These are phyloP conservation scores for Turritis glabra DNA, from an alignment of 345 rosid genomes.

Conservation along the genomic window DNA sequence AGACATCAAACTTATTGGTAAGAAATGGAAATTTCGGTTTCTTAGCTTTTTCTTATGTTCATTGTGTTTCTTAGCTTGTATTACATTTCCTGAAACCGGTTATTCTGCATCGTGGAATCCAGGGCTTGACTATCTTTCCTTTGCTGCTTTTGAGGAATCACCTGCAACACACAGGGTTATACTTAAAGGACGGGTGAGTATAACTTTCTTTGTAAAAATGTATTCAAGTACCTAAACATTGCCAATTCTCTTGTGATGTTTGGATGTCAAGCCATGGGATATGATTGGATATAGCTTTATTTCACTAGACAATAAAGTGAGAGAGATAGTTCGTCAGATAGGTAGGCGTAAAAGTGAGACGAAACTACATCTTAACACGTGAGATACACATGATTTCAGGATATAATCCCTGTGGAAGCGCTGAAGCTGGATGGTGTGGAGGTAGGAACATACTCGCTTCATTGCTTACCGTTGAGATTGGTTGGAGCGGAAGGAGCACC, in stretches of 20 bases:
- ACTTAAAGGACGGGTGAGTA: constrained; percentile 37
- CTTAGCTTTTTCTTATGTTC: background rate
- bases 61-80: background rate
- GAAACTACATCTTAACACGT: background rate
- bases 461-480: constrained; percentile 73
- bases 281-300: constrained; percentile 5
- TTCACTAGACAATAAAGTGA: constrained; percentile 15
- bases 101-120: background rate
- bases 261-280: background rate
- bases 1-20: constrained; percentile 87
- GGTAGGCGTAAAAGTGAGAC: background rate
- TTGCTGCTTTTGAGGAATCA: constrained; percentile 61
- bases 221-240: background rate
- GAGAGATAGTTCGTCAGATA: background rate
- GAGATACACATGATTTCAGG: constrained; percentile 35
- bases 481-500: constrained; percentile 73
- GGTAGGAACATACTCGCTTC: constrained; percentile 62
- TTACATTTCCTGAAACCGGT: background rate
- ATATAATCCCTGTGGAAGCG: constrained; percentile 65
- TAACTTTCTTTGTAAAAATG: background rate
- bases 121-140: constrained; percentile 84
- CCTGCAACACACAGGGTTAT: constrained; percentile 41
- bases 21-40: background rate
- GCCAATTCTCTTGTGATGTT: constrained; percentile 4
- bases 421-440: constrained; percentile 62